Evolutionary conservation across 164 flowering plant species (phyloP), one percentile per base, ranked within the genome.

Genomic region (Cinnamomum chago): DNA sequence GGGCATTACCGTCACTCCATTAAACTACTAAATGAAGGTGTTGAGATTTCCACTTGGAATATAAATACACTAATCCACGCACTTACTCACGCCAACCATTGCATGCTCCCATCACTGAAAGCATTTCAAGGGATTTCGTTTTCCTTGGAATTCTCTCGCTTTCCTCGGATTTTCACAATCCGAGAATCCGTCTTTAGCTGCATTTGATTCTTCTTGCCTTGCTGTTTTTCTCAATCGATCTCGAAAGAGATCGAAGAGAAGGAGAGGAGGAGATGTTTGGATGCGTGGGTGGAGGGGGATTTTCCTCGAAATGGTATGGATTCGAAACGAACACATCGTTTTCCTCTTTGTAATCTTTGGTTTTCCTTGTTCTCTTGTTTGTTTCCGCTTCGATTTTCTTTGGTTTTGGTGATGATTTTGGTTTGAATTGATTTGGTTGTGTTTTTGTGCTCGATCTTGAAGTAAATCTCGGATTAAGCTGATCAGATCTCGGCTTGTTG

Each of bases 391-490:
- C 12, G 30, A 70, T 2, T 68, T 33, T 33, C n/a, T 55, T 14
- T 55, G 17, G 17, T 55, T 55, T 12, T 55, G n/a, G n/a, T 14
- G n/a, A 14, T 55, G 60, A 55, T 55, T 55, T 55, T 55, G 60
- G 13, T 55, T 55, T 55, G 60, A 14, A 5, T 55, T 52, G 70
- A 52, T 40, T 62, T 47, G 51, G 71, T 70, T 79, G 33, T 67
- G 62, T n/a, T 70, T 51, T 23, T 78, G 6, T 55, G 35, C 35
- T 76, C 62, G 58, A 40, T 40, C 47, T 40, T 77, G 87, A 78
- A 95, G 99, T 76, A 95, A 95, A 80, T 86, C 94, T 70, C 72
- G 76, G 81, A 87, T 95, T 33, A 92, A 92, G 84, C 73, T 73
- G 67, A 86, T 84, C 50, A 86, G 79, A 76, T 82, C 84, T 47